Evolutionary conservation across 2,329 filamentous ascomycete species (phyloP), one percentile per base, ranked within the genome.

Genomic region (Neonectria coccinea): DNA sequence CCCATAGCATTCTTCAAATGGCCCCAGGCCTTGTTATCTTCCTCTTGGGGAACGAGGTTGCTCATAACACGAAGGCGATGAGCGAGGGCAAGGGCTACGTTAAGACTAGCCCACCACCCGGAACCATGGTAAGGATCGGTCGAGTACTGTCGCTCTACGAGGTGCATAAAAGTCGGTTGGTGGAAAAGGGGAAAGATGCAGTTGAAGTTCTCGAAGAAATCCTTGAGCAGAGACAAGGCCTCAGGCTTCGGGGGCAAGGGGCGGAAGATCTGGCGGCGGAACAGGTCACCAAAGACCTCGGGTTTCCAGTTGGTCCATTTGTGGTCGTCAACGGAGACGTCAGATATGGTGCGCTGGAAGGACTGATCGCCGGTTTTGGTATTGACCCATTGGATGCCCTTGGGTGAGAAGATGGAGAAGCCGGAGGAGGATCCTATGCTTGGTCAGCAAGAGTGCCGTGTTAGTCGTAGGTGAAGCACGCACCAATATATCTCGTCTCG

Each of bases 161-260:
- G 84, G 76, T 97, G 94, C 93, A 98, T 98, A 76, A 99, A 99
- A 0, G 96, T 98, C 1, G 95, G 94, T 78, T 97, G 94, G 78
- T 99, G 96, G 75, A 97, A 99, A 4, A 99, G 84, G 6, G 96
- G 96, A 76, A 98, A 97, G 88, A 98, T 95, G 88, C 93, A 96
- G 82, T 99, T 99, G 85, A 99, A 98, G 80, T 97, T 97, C 75
- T 97, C 93, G 71, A 99, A 99, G 75, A 91, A 99, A 78, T 99
- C 96, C 78, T 92, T 93, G 65, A 97, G 88, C 41, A 98, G 82
- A 1, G 93, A 97, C 66, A 97, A 79, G 1, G 94, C 93, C 80
- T 97, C 94, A n/a, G 89, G 85, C 78, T 97, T 97, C 1, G 92
- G 85, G 3, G 96, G 96, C 33, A 98, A 80, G 16, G 89, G 91